Conservation (phyloP, 441 rosid genomes). For the Populus hybrid region DNA sequence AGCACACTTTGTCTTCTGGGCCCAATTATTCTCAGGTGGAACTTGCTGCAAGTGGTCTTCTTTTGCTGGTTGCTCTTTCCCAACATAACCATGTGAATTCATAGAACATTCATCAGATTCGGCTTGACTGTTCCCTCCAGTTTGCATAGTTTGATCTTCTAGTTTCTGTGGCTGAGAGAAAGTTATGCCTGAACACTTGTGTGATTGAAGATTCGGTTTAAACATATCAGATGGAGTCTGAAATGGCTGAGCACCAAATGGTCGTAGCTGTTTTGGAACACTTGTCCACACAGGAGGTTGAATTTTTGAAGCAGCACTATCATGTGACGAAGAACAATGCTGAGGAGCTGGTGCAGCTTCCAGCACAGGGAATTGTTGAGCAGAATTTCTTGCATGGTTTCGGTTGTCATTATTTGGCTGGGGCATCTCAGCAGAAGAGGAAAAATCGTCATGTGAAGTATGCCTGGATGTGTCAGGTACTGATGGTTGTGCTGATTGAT, state of each 20-base stretch:
- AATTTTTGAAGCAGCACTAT: slow-evolving; percentile 34
- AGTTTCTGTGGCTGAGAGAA: slow-evolving; percentile 34
- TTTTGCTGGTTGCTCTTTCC: slow-evolving; percentile 30
- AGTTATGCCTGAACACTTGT: slow-evolving; percentile 33
- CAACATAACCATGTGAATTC: slow-evolving; percentile 25
- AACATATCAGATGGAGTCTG: slow-evolving; percentile 31
- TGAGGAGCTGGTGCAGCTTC: slow-evolving; percentile 46
- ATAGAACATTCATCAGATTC: slow-evolving; percentile 34
- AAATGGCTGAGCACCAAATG: slow-evolving; percentile 37
- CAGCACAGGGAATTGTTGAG: slow-evolving; percentile 46
- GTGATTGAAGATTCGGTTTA: slow-evolving; percentile 32
- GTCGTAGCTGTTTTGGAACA: slow-evolving; percentile 39
- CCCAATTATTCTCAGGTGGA: slow-evolving; percentile 24
- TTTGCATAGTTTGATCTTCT: slow-evolving; percentile 37
- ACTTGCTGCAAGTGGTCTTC: slow-evolving; percentile 23
- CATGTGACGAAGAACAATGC: slow-evolving; percentile 41
- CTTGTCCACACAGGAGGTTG: slow-evolving; percentile 34
- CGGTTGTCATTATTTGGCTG: slow-evolving; percentile 24
- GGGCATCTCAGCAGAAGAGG: slow-evolving; percentile 36
- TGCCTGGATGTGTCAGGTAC: slow-evolving; percentile 23
- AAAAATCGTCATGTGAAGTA: slow-evolving; percentile 18
- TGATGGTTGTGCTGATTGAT: slow-evolving; percentile 25
- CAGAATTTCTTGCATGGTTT: slow-evolving; percentile 32
- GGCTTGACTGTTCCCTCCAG: slow-evolving; percentile 34
- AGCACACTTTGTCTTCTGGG: slow-evolving; percentile 19